Base-by-base conservation (phyloP, 2,329 filamentous ascomycete species). In the Cyphellophora attinorum region DNA sequence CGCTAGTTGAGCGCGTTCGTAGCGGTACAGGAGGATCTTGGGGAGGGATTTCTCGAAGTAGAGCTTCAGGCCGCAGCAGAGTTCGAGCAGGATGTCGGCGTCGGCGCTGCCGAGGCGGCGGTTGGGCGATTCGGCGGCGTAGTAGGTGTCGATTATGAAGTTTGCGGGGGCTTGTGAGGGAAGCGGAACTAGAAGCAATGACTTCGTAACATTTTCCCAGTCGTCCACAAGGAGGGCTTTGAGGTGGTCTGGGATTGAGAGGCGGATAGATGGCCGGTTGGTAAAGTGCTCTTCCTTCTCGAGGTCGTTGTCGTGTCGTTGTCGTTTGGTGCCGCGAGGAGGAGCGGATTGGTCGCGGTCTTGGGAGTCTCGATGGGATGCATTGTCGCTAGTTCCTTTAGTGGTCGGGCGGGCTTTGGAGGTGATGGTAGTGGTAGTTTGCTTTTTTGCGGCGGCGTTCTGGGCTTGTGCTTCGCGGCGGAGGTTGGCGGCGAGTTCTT, bases 151-250 rank as follows among this genome's bases (percentile, higher is more conserved):
- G 11, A 98, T 65, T 41, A 98, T 85, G 45, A 75, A 65, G 44
- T 73, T 76, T 40, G 91, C 85, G 1, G 89, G 77, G 33, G 80
- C 74, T 17, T 71, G 67, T 30, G 85, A 79, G 1, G 91, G 91
- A 11, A 98, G 68, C 2, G 84, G 79, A 19, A 95, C 85, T 3
- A 96, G 76, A 54, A 89, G 84, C 48, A 85, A 76, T 55, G 93
- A 91, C 64, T 95, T 96, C 37, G 91, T 98, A 42, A 98, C 79
- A 51, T 95, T 93, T 59, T 98, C 91, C 91, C 91, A 98, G 58
- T 98, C 91, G 55, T 98, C 91, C 14, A 98, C 91, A 3, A 98
- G 75, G 43, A 93, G 72, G 11, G 83, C 85, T 64, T 96, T 95
- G 46, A 98, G 70, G 46, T 82, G 76, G 54, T 96, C 91, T 0